Evolutionary conservation across 169 alveolate species (phyloP), one percentile per base, ranked within the genome.

Genomic region (Haemoproteus tartakovskyi): DNA sequence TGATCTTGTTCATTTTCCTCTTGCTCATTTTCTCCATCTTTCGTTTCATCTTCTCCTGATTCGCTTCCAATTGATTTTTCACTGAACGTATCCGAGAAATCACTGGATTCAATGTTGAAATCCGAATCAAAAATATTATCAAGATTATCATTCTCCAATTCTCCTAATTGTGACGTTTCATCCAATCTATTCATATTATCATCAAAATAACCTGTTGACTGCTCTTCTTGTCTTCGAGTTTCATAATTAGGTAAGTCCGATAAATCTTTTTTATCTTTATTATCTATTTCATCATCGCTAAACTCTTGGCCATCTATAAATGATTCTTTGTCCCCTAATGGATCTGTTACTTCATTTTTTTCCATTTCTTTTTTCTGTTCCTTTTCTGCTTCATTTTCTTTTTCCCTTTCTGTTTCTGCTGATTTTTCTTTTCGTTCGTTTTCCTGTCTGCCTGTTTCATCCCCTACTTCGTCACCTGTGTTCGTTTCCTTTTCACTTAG

Each of bases 241-340:
- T n/a, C n/a, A n/a, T n/a, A n/a, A n/a, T n/a, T n/a, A n/a, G n/a
- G n/a, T n/a, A n/a, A n/a, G n/a, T n/a, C n/a, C n/a, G n/a, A n/a
- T n/a, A n/a, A n/a, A n/a, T n/a, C 80, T 40, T 78, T 36, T 11
- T 87, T 67, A 57, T 79, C 62, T 4, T 80, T 67, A 26, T 85
- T 82, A 8, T 45, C 78, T 24, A 51, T 64, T 11, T 79, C 87
- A 56, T 57, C 88, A 14, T 63, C 26, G 8, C 57, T 87, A 48
- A 45, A 80, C 37, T 54, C 86, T 60, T 85, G 60, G 37, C 63
- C 79, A 60, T 33, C 83, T 8, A 16, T 86, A 63, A 59, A 24
- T 48, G n/a, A n/a, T 41, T 8, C 74, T 26, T 46, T 67, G 6
- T 59, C 57, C 59, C 14, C 45, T 14, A 59, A 46, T 19, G 29